Evolutionary conservation across 2,329 filamentous ascomycete genomes (phyloP), one percentile per base, ranked within the genome.

Genomic region (Phialophora macrospora): DNA sequence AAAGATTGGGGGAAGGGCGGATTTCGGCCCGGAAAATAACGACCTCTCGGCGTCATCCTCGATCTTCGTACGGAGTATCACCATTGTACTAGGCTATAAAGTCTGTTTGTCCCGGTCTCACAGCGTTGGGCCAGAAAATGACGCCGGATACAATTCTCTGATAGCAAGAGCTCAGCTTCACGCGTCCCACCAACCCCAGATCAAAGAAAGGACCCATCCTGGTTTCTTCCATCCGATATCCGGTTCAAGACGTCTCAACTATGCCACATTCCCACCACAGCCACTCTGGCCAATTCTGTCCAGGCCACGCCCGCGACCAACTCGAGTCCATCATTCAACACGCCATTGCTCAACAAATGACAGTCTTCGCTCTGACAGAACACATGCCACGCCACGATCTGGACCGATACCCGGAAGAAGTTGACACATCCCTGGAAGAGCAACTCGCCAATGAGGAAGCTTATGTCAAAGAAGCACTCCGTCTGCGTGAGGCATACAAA

Each of bases 251-350:
- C 5, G 20, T 12, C 22, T 24, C 14, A 46, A 32, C 26, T 1
- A 98, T 98, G 95, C 93, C 94, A 1, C 97, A 96, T 81, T 96
- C 95, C 4, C 96, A 98, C 83, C 95, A 99, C 79, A 96, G 92
- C 75, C 95, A 99, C 80, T 98, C 95, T 44, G 95, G 95, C 69
- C 92, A 99, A 77, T 99, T 99, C 82, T 99, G 95, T 81, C 89
- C 89, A 9, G 87, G 90, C 72, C 95, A 99, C 81, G 95, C 95
- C 58, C 88, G 90, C 75, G 88, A 96, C 76, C 85, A 87, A 22
- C 85, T 99, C 9, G 94, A 98, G 77, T 88, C 92, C 70, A 87
- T 98, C 56, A 82, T 98, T 72, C 85, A 88, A 74, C 85, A 88
- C 12, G 94, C 94, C 70, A 92, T 98, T 71, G 79, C 83, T 55